These are phyloP conservation scores for Cardiospermum halicacabum DNA, from an alignment of 345 rosid genomes.

Conservation along the genomic window DNA sequence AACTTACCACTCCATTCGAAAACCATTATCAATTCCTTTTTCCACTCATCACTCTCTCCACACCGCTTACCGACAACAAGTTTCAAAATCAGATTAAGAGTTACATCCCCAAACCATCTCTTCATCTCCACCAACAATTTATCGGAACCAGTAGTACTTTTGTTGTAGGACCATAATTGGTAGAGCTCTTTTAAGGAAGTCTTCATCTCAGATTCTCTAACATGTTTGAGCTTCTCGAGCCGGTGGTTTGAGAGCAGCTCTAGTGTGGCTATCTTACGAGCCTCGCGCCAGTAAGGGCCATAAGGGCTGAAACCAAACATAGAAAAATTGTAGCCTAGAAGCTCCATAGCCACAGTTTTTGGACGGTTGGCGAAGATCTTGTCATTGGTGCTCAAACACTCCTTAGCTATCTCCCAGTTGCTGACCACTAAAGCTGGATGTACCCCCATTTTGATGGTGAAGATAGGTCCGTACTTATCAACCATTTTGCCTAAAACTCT, in stretches of 20 bases:
- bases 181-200: constrained; percentile 16
- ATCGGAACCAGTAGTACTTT: not conserved
- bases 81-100: constrained; percentile 25
- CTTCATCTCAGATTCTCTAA: constrained; percentile 19
- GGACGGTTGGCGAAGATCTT: constrained; percentile 30
- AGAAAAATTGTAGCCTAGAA: constrained; percentile 22
- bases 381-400: constrained; percentile 32
- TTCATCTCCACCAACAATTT: constrained; percentile 30
- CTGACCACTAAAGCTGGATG: constrained; percentile 25
- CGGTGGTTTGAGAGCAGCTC: constrained; percentile 36
- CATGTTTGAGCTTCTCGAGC: constrained; percentile 19
- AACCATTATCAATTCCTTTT: not conserved
- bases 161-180: constrained; percentile 6
- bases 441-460: constrained; percentile 31
- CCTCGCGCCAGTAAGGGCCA: constrained; percentile 33
- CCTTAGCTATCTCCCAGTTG: constrained; percentile 26
- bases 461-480: constrained; percentile 30
- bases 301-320: constrained; percentile 28
- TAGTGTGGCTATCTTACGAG: constrained; percentile 19
- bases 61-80: constrained; percentile 21
- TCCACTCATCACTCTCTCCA: constrained; percentile 12
- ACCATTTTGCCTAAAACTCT: constrained; percentile 22
- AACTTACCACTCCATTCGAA: constrained; percentile 21
- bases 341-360: constrained; percentile 3
- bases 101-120: constrained; percentile 24